A percentile compares a stretch with the other conserved stretches of the same genome.
Evolutionary conservation across 2,329 filamentous ascomycete species (phyloP).

Genomic region (Fusarium secorum): DNA sequence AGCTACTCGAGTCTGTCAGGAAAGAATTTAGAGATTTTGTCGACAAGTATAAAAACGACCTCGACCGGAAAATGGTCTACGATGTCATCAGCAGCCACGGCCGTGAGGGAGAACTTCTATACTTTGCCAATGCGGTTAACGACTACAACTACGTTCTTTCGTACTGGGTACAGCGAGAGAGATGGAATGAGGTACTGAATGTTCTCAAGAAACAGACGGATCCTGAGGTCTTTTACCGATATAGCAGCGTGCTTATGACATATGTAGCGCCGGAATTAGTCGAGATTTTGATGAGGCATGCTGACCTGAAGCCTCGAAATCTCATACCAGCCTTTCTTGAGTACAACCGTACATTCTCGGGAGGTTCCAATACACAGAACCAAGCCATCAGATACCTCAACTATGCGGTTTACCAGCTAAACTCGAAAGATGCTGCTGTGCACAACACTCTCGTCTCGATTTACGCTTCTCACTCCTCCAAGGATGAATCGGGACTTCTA

Average conservation of each 20-base stretch:
- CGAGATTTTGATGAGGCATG: constrained; percentile 94
- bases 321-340: constrained; percentile 93
- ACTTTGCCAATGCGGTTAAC: constrained; percentile 86
- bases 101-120: constrained; percentile 89
- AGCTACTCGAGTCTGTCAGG: constrained; percentile 74
- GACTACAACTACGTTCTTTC: constrained; percentile 95
- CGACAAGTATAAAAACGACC: constrained; percentile 81
- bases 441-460: constrained; percentile 98
- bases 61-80: constrained; percentile 92
- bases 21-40: constrained; percentile 91
- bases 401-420: constrained; percentile 87
- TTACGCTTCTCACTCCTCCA: constrained; percentile 84
- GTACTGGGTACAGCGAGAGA: constrained; percentile 96
- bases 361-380: constrained; percentile 73
- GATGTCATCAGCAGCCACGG: constrained; percentile 96
- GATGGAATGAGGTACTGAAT: constrained; percentile 85
- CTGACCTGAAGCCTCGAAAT: constrained; percentile 82
- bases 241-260: constrained; percentile 95
- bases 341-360: constrained; percentile 82
- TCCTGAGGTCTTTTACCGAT: constrained; percentile 92
- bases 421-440: constrained; percentile 82
- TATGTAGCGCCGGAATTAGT: constrained; percentile 85
- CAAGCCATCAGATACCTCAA: constrained; percentile 94
- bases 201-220: constrained; percentile 94
- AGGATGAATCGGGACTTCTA: constrained; percentile 84